Conservation (phyloP, 139 green algal species). For the Tetraselmis chui region DNA sequence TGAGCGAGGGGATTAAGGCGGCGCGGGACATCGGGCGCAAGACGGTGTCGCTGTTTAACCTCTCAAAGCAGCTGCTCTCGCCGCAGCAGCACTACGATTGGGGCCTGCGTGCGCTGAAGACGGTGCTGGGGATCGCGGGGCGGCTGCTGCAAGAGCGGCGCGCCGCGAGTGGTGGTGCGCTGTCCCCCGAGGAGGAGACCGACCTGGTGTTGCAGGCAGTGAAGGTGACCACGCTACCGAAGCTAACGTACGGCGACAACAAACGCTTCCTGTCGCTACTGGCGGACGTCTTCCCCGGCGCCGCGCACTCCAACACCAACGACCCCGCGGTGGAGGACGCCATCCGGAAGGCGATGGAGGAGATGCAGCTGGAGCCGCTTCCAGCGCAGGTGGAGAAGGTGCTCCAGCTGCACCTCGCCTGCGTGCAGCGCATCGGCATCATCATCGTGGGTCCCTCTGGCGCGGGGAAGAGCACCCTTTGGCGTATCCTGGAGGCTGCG, state of each 20-base stretch:
- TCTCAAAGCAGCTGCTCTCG: constrained; percentile 57
- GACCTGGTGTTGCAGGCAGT: constrained; percentile 61
- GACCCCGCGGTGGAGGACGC: constrained; percentile 26
- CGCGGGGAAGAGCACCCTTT: constrained; percentile 73
- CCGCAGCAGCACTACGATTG: constrained; percentile 79
- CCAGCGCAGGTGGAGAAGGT: constrained; percentile 49
- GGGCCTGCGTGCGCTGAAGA: constrained; percentile 58
- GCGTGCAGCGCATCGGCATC: constrained; percentile 73
- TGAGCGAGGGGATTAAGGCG: constrained; percentile 60
- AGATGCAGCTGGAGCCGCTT: constrained; percentile 8
- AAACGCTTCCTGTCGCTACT: constrained; percentile 34
- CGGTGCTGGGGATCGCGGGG: constrained; percentile 49
- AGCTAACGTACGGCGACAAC: constrained; percentile 62
- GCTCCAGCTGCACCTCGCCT: constrained; percentile 68
- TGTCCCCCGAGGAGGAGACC: constrained; percentile 28
- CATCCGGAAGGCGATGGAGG: constrained; percentile 4
- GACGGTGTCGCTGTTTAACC: constrained; percentile 55
- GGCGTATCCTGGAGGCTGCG: constrained; percentile 27
- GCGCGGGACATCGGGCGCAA: constrained; percentile 45
- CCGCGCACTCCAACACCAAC: constrained; percentile 8
- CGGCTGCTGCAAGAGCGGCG: constrained; percentile 35
- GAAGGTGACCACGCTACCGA: constrained; percentile 64
- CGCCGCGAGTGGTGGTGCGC: neutral
- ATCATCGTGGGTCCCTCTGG: constrained; percentile 74
- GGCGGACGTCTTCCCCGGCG: constrained; percentile 33